Evolutionary conservation across 768 basidiomycete species (phyloP).

Genomic region (Royoungia palumana): DNA sequence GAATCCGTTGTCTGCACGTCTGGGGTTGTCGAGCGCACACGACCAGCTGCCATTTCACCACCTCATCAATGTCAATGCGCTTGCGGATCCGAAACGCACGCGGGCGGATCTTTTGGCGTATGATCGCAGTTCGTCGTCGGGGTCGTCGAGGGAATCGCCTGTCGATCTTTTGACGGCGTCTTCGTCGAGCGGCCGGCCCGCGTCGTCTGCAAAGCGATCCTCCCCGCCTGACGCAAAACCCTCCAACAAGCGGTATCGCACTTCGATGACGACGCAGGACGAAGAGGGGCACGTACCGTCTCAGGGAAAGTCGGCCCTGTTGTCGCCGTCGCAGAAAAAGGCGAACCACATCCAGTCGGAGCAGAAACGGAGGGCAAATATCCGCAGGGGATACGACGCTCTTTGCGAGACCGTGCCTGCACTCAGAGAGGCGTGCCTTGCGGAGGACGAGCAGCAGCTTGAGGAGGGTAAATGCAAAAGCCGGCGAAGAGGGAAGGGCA

Average conservation of each 20-base stretch:
- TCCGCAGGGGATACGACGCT: conserved; percentile 83
- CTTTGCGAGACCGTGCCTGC: conserved; percentile 82
- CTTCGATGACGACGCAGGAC: conserved; percentile 11
- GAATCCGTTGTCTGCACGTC: conserved; percentile 4
- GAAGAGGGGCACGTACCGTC: conserved; percentile 13
- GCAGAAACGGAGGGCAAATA: conserved; percentile 91
- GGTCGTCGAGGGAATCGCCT: conserved; percentile 28
- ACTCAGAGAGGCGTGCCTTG: conserved; percentile 73
- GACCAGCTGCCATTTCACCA: conserved; percentile 22
- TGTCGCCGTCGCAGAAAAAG: conserved; percentile 85
- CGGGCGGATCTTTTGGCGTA: conserved; percentile 9
- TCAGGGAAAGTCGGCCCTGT: conserved; percentile 35
- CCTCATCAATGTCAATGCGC: neutral
- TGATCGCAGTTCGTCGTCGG: conserved; percentile 24
- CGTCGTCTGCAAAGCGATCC: conserved; percentile 25
- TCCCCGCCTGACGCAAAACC: conserved; percentile 20
- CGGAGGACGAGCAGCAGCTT: conserved; percentile 58
- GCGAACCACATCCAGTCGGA: conserved; percentile 93
- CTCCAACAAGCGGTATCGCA: conserved; percentile 35
- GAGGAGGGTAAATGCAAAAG: conserved; percentile 35
- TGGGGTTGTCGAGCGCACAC: conserved; percentile 5
- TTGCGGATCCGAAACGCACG: conserved; percentile 7
- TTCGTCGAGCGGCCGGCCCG: conserved; percentile 11
- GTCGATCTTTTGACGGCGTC: conserved; percentile 16
- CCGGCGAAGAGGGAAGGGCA: conserved; percentile 36